Conservation (phyloP, 345 rosid species). For the Murraya paniculata region DNA sequence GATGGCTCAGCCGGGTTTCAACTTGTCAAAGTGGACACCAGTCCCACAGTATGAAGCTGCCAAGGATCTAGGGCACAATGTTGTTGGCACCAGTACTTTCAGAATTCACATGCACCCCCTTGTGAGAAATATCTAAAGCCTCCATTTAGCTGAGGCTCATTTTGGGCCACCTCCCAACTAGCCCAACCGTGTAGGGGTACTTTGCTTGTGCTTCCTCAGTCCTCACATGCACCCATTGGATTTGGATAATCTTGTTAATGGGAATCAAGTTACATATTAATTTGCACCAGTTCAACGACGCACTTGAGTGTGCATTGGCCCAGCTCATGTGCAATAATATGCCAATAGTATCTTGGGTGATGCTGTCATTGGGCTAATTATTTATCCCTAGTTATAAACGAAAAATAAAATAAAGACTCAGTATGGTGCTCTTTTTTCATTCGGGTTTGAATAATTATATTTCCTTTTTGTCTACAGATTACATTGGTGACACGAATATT, state of each 20-base stretch:
- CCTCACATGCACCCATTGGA: neutral
- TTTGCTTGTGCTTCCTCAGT: neutral
- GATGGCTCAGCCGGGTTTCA: neutral
- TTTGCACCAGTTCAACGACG: neutral
- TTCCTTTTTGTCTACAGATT: too few species aligned
- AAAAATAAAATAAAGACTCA: too few species aligned
- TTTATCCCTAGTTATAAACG: too few species aligned
- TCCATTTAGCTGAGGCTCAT: neutral
- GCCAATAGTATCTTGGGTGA: neutral
- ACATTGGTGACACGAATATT: neutral
- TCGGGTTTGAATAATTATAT: too few species aligned
- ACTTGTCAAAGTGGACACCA: neutral
- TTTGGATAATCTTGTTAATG: neutral
- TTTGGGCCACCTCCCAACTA: neutral
- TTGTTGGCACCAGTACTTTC: too few species aligned
- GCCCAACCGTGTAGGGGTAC: neutral
- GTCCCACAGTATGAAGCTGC: neutral
- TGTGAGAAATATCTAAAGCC: neutral
- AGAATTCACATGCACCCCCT: constrained; percentile 4
- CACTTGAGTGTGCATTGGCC: neutral
- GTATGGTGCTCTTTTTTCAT: too few species aligned
- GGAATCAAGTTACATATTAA: neutral
- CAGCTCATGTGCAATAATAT: neutral
- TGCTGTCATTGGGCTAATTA: too few species aligned
- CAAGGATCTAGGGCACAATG: neutral